Evolutionary conservation across 2,329 filamentous ascomycete genomes (phyloP), one percentile per base, ranked within the genome.

Genomic region (Arthrinium phaeospermum): DNA sequence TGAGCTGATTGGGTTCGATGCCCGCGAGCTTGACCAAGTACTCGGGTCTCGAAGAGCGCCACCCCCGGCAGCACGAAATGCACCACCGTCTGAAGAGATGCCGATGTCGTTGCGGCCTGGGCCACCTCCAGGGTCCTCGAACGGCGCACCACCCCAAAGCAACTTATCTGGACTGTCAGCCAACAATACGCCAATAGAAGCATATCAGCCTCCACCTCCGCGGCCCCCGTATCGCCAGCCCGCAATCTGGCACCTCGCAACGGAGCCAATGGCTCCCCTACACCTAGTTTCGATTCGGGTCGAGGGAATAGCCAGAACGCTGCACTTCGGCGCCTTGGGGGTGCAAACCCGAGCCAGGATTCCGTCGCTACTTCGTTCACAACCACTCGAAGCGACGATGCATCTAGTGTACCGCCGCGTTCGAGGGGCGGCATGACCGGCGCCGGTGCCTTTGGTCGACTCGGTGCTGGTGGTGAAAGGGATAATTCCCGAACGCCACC

Each of bases 1-100:
- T 2, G 89, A 93, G 72, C 86, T 99, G 70, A 85, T 90, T 71
- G 96, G 96, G 10, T 98, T 99, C 80, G 94, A 96, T 77, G 87
- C 90, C 70, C 90, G 88, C 73, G 95, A 98, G 83, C 86, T 92
- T 73, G 94, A 96, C 70, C 88, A 92, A 76, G 89, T 98, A 67
- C 85, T 93, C 46, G 93, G 92, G 61, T 85, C 87, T 68, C 85
- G 86, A 68, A 84, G 85, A 76, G 81, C 83, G 57, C 81, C 82
- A 14, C 82, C 80, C 10, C 61, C 70, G 30, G 78, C 78, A 69
- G 22, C 57, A 64, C 57, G 57, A 64, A 64, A 64, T 41, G 74
- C 75, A 44, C 78, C 75, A 46, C 76, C 77, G 7, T 10, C 37
- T 37, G 71, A 76, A 47, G 75, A 77, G 34, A 72, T 75, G 69